Base-by-base conservation (phyloP, 441 rosid genomes). In the Kokia cookei region DNA sequence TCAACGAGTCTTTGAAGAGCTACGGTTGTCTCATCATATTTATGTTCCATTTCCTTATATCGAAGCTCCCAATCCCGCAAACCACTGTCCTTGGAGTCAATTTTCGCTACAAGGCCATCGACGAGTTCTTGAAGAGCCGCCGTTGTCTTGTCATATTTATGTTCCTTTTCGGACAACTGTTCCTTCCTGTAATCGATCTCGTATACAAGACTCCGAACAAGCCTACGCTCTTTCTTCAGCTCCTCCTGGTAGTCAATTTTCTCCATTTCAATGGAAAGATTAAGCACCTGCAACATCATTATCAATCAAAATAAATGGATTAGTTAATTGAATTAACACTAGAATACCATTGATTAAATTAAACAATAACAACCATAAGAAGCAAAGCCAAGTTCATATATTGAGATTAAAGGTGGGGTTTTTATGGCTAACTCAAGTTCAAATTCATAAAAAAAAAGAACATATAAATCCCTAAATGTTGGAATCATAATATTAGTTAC, bases 111-210 rank as follows among this genome's bases (percentile, higher is more conserved):
- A 15, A 81, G 81, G 7, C 69, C 72, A 75, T 22, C 32, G 1
- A 77, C 24, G 13, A 72, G 53, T 14, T 22, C 53, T 19, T 32
- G 47, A 45, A 55, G 17, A 53, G 29, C 5, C 24, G 78, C 63
- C 2, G 14, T 7, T 10, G 42, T 61, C 40, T 72, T 73, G n/a
- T 72, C 26, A 13, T n/a, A 60, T 42, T 62, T 63, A 8, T 26
- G 64, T 53, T 81, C 69, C 69, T 75, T 43, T 43, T 77, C 43
- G 24, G 19, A 35, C 65, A 76, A 26, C 65, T 35, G 68, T 47
- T 71, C 22, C 57, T 80, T 80, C n/a, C 70, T 75, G 75, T 11
- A 69, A 13, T 75, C 80, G 58, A 75, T 71, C 73, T 79, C 80
- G 17, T 26, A 22, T 5, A 53, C 12, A 11, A 82, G 80, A 43